Conservation (phyloP, 768 basidiomycete species). For the Russula sp. region DNA sequence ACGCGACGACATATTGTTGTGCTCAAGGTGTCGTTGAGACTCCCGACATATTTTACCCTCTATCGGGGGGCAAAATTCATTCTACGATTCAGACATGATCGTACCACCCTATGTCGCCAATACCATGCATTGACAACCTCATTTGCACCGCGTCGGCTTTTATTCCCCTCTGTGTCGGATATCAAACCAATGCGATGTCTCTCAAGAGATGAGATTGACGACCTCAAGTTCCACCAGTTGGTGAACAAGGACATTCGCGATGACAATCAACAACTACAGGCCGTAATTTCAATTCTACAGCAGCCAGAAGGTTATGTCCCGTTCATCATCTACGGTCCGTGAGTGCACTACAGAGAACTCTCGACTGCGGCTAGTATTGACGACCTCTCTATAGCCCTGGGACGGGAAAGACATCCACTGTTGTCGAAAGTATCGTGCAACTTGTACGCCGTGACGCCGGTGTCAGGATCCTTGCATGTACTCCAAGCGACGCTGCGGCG, state of each 20-base stretch:
- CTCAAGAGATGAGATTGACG: slow-evolving; percentile 6
- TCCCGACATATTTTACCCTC: slow-evolving; percentile 36
- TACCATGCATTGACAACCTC: slow-evolving; percentile 47
- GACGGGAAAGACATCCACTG: slow-evolving; percentile 34
- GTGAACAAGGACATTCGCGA: slow-evolving; percentile 38
- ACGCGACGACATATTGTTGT: slow-evolving; percentile 20
- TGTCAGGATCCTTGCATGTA: slow-evolving; percentile 30
- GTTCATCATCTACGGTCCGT: slow-evolving; percentile 60
- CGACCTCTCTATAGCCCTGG: slow-evolving; percentile 30
- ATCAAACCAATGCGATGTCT: slow-evolving; percentile 20
- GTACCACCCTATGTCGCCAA: slow-evolving; percentile 49
- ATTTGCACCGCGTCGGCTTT: slow-evolving; percentile 37
- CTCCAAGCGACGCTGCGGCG: slow-evolving; percentile 32
- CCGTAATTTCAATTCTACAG: slow-evolving; percentile 38
- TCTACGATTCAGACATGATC: slow-evolving; percentile 47
- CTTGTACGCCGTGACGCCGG: slow-evolving; percentile 23
- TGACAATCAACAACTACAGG: slow-evolving; percentile 43
- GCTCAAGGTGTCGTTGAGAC: slow-evolving; percentile 41
- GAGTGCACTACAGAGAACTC: slow-evolving; percentile 23
- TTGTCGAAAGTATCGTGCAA: slow-evolving; percentile 33
- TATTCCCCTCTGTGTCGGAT: slow-evolving; percentile 41
- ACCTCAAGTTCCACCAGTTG: slow-evolving; percentile 16
- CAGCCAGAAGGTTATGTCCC: slow-evolving; percentile 42
- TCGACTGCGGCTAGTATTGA: not conserved
- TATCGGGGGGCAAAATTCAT: slow-evolving; percentile 36